Evolutionary conservation across 2,329 filamentous ascomycete species (phyloP).

Genomic region (Penicillium palitans): DNA sequence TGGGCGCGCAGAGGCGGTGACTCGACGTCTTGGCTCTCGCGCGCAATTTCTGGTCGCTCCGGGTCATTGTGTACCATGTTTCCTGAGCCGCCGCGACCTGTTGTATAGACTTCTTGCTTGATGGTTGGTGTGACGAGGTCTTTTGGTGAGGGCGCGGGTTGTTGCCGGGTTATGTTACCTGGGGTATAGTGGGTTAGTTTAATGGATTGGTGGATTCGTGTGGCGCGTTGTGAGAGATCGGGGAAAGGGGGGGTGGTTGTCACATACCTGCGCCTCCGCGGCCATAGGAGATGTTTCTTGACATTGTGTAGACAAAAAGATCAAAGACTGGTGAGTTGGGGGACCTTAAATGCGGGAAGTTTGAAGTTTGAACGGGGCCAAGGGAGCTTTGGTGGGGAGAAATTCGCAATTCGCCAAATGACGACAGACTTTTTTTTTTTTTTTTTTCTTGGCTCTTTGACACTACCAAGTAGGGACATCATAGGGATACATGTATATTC

Average conservation of each 20-base stretch:
- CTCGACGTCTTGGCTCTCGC: constrained; percentile 79
- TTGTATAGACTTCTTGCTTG: constrained; percentile 81
- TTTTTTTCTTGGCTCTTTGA: background rate
- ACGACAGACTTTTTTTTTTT: constrained; percentile 11
- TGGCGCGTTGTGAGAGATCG: background rate
- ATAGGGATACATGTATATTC: background rate
- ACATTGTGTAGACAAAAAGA: constrained; percentile 13
- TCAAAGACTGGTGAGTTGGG: background rate
- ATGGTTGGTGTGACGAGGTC: constrained; percentile 81
- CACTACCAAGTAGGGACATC: background rate
- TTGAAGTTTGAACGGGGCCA: background rate
- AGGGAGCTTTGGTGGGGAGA: constrained; percentile 3
- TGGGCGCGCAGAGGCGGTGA: constrained; percentile 46
- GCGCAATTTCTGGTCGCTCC: constrained; percentile 64
- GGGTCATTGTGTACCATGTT: constrained; percentile 83
- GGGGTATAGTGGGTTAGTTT: background rate
- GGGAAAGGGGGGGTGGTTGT: background rate
- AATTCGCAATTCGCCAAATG: background rate
- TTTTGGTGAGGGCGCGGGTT: constrained; percentile 52
- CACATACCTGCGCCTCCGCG: constrained; percentile 69
- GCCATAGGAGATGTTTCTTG: constrained; percentile 61
- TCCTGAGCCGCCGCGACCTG: constrained; percentile 81
- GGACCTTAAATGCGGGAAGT: background rate
- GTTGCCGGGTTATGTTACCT: constrained; percentile 65
- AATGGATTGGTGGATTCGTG: background rate